Base-by-base conservation (phyloP, 768 basidiomycete species). In the Kwoniella heveanensis region DNA sequence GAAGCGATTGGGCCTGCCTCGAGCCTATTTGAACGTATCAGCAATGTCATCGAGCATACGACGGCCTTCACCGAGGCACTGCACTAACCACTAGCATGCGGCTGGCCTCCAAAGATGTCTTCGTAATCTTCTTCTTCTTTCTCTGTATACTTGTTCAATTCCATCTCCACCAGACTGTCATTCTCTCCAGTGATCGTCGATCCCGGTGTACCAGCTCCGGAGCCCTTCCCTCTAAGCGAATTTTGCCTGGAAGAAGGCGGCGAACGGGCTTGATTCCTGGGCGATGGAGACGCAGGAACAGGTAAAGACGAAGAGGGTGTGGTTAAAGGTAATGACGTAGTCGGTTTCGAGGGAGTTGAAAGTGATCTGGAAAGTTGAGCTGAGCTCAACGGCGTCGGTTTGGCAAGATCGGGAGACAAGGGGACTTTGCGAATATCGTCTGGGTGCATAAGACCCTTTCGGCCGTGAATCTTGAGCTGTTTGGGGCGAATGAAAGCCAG, bases 81-180 rank as follows among this genome's bases (percentile, higher is more conserved):
- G 2, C 32, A 57, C 67, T 65, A 36, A 65, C 70, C 64, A 21
- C 57, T 66, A 49, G 84, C 79, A 24, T 47, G 63, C 86, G 59
- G 53, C 27, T 60, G 49, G 15, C 62, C 63, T 10, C 67, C 92
- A 79, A 98, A 95, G 10, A 97, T 88, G 77, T 96, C 95, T 51
- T 95, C 92, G 72, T 96, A 98, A 76, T 97, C 92, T 73, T 97
- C 88, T 3, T 86, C 90, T 26, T 96, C 91, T 9, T 86, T 87
- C 80, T 95, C 92, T 6, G 90, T 83, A 78, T 95, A 96, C 77
- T 92, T 92, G 22, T 85, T 85, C 66, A 95, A 88, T 77, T 88
- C 90, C 60, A 83, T 82, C 57, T 48, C 63, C n/a, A 53, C 63
- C 47, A 65, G 60, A 51, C 48, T 48, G 37, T 37, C n/a, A n/a